phyloP scores from a whole-genome alignment of 2,329 filamentous ascomycete genomes.

The Talaromyces albobiverticillius region DNA sequence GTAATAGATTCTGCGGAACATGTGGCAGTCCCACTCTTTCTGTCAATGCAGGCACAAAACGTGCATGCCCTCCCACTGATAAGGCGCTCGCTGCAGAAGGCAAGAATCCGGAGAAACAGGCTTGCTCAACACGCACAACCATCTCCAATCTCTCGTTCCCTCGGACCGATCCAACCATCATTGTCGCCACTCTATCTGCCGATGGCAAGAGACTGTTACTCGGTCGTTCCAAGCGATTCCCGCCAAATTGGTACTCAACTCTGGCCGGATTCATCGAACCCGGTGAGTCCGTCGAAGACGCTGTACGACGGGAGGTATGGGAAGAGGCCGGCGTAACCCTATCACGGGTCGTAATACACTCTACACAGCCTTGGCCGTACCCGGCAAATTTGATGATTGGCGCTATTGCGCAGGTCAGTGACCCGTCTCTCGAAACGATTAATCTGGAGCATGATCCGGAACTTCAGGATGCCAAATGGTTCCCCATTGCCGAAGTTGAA shows the following conservation, averaged over 20 bases:
- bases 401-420: conserved; percentile 76
- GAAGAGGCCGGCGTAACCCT: conserved; percentile 77
- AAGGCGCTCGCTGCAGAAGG: conserved; percentile 29
- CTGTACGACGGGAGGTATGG: conserved; percentile 79
- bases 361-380: conserved; percentile 84
- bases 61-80: conserved; percentile 44
- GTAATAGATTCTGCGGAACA: conserved; percentile 86
- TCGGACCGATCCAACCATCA: conserved; percentile 89
- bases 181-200: conserved; percentile 83
- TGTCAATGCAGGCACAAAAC: conserved; percentile 44
- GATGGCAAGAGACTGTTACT: conserved; percentile 77
- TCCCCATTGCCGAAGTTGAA: conserved; percentile 73
- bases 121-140: conserved; percentile 78
- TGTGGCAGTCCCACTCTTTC: conserved; percentile 77
- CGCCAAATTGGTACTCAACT: conserved; percentile 80
- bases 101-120: conserved; percentile 49
- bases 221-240: conserved; percentile 81
- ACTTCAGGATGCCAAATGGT: conserved; percentile 87
- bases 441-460: conserved; percentile 85
- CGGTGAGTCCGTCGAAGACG: conserved; percentile 80
- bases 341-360: conserved; percentile 76
- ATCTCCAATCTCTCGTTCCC: conserved; percentile 91
- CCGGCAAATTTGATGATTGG: conserved; percentile 82
- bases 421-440: conserved; percentile 76
- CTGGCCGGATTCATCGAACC: conserved; percentile 85